These are phyloP conservation scores for Chrysosporium keratinophilum DNA, from an alignment of 2,329 filamentous ascomycete species.

Conservation along the genomic window DNA sequence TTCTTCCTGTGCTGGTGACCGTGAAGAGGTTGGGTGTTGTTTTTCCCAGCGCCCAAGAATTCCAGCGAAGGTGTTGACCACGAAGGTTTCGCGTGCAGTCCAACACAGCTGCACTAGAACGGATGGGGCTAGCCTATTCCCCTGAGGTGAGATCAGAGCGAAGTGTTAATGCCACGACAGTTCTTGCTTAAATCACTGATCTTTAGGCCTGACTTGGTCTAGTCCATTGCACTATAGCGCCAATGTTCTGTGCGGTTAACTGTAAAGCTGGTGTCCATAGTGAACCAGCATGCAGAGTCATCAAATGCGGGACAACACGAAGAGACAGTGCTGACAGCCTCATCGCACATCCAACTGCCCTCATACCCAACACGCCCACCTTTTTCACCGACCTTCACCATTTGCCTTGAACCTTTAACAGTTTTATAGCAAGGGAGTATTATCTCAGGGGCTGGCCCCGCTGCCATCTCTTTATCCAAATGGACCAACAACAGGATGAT, in stretches of 20 bases:
- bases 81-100: neutral
- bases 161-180: neutral
- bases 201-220: too few species aligned
- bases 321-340: neutral
- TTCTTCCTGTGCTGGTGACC: neutral
- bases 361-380: neutral
- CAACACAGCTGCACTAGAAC: constrained; percentile 1
- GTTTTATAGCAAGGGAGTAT: neutral
- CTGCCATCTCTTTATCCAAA: neutral
- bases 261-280: too few species aligned
- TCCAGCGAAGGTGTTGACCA: neutral
- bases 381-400: neutral
- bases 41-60: neutral
- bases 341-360: neutral
- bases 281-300: too few species aligned
- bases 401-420: neutral
- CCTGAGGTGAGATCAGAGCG: neutral
- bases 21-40: neutral
- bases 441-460: neutral
- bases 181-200: neutral
- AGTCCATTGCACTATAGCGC: too few species aligned
- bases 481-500: neutral
- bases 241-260: too few species aligned
- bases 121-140: neutral
- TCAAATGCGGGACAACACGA: too few species aligned